A percentile compares a stretch with the other conserved stretches of the same genome.
Evolutionary conservation across 148 eudicot genomes (phyloP).

Genomic region (Rhododendron griersonianum): DNA sequence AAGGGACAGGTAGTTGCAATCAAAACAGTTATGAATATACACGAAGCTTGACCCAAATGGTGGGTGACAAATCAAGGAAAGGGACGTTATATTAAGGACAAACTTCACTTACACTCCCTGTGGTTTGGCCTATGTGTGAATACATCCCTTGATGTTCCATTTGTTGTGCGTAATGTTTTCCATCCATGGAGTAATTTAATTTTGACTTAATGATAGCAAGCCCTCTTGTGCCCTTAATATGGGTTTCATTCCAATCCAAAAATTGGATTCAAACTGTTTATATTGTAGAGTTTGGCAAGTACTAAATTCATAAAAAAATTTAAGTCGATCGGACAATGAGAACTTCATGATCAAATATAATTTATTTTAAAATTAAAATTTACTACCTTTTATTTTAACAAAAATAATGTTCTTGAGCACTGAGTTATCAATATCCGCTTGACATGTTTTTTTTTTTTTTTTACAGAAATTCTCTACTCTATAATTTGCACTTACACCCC

Average conservation of each 20-base stretch:
- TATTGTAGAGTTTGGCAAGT: no score
- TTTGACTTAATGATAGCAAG: neutral
- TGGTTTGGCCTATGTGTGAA: no score
- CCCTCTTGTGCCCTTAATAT: neutral
- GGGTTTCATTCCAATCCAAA: no score
- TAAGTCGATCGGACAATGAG: neutral
- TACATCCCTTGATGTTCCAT: neutral
- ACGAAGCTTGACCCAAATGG: neutral
- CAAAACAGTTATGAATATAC: neutral
- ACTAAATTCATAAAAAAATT: no score
- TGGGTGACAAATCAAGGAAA: neutral
- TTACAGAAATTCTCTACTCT: no score
- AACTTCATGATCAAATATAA: neutral
- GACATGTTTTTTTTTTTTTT: neutral
- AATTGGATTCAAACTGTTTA: no score
- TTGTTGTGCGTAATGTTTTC: neutral
- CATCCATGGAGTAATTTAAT: neutral
- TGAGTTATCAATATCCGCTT: neutral
- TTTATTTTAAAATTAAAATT: neutral
- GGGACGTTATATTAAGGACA: neutral
- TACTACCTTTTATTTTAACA: neutral
- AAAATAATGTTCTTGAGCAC: neutral
- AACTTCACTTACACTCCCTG: neutral
- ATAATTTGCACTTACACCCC: no score
- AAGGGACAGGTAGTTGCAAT: neutral